Evolutionary conservation across 306 rosid genomes (phyloP), one percentile per base, ranked within the genome.

Genomic region (Lathyrus oleraceus): DNA sequence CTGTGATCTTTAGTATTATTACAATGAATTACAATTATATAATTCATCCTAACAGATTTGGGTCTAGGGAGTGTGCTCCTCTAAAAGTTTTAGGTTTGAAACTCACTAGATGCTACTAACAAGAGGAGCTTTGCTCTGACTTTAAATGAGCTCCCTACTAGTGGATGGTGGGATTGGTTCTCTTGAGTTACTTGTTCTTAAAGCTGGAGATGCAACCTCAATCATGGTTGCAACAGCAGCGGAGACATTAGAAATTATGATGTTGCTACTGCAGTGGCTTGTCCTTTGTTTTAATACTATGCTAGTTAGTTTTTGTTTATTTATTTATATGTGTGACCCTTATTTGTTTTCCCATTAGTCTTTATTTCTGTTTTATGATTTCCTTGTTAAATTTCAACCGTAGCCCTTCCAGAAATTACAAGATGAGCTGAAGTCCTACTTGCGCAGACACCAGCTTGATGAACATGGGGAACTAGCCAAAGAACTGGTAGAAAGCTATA

Each of bases 341-440:
- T 42, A 12, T 19, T 17, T 20, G 10, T 66, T 52, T 56, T 45
- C 3, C 15, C 28, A 35, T 61, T 17, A 10, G 43, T 16, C 52
- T 9, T 49, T 42, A 42, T 52, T 60, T 43, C 54, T 47, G 17
- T 67, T 3, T 66, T 3, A 45, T 54, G 72, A 12, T 69, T 63
- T 39, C 23, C 43, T 20, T 53, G 62, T 71, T 15, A 40, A 5
- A 44, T 47, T 15, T 70, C 27, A 30, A 66, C 48, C 57, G 5
- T 30, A 93, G 96, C 89, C 96, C 70, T 78, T 90, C 82, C 90
- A 80, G 72, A 81, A 79, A 58, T 30, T 92, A 83, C 84, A 80
- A 28, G 87, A 87, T 53, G 96, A 82, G 70, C 81, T 92, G 5
- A 84, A 86, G 56, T 73, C 83, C 47, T 92, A 92, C 4, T 72